These are phyloP conservation scores for Trypanosoma conorhini DNA, from an alignment of 208 protist genomes.

Conservation along the genomic window DNA sequence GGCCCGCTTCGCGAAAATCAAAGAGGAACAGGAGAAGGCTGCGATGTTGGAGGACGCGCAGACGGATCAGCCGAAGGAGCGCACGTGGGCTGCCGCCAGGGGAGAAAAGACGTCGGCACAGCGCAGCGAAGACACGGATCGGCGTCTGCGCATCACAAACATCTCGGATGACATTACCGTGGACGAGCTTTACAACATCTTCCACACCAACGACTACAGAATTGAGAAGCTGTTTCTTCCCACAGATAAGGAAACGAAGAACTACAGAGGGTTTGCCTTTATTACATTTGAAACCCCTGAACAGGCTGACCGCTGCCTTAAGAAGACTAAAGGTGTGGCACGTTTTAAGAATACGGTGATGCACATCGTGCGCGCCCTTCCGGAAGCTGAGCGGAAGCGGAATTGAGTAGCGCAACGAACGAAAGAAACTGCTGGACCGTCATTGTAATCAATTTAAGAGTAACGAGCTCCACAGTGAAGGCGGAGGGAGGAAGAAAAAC, in stretches of 20 bases:
- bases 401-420: constrained; percentile 7
- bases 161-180: constrained; percentile 79
- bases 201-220: constrained; percentile 49
- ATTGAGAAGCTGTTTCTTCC: constrained; percentile 66
- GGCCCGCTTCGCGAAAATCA: constrained; percentile 32
- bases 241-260: constrained; percentile 53
- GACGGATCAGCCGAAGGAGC: constrained; percentile 29
- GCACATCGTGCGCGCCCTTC: constrained; percentile 46
- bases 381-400: constrained; percentile 20
- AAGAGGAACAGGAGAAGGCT: constrained; percentile 42
- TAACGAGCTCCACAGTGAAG: constrained; percentile 3
- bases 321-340: constrained; percentile 27
- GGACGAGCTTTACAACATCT: constrained; percentile 77
- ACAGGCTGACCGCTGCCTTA: constrained; percentile 30
- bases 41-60: constrained; percentile 18
- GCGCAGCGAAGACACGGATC: constrained; percentile 40
- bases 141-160: constrained; percentile 78
- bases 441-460: background rate
- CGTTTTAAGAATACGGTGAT: constrained; percentile 88
- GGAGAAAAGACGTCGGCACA: constrained; percentile 31
- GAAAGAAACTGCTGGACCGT: background rate
- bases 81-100: constrained; percentile 47
- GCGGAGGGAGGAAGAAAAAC: background rate
- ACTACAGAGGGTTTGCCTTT: constrained; percentile 80
- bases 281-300: constrained; percentile 52